A percentile compares a stretch with the other conserved stretches of the same genome.
Evolutionary conservation across 495 filamentous ascomycete genomes (phyloP).

Genomic region (Aspergillus biplanus): DNA sequence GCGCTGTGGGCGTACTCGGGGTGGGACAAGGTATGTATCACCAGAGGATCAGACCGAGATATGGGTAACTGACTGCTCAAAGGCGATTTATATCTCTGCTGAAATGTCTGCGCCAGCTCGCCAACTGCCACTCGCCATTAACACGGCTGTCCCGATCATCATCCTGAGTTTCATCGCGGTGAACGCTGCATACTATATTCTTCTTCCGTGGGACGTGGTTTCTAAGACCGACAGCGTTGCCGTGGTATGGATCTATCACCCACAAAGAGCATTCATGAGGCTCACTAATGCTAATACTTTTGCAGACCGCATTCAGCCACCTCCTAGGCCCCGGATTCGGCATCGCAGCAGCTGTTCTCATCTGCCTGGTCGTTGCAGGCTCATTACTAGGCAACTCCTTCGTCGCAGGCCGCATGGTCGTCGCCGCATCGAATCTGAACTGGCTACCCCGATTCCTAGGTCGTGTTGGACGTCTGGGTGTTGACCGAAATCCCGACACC

Average conservation of each 20-base stretch:
- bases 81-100: conserved; percentile 28
- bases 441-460: conserved; percentile 26
- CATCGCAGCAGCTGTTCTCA: conserved; percentile 19
- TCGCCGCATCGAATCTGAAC: conserved; percentile 25
- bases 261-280: too few relatives aligned
- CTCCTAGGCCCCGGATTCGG: conserved; percentile 22
- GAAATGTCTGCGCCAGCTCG: conserved; percentile 26
- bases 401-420: conserved; percentile 27
- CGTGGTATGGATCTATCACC: conserved; percentile 15
- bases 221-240: conserved; percentile 29
- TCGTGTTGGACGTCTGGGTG: conserved; percentile 18
- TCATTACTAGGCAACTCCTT: conserved; percentile 28
- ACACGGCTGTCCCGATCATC: conserved; percentile 26
- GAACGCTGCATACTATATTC: conserved; percentile 27
- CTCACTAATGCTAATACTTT: neutral
- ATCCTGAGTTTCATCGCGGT: conserved; percentile 25
- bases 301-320: conserved; percentile 24
- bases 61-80: neutral
- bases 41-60: neutral
- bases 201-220: conserved; percentile 26
- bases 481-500: neutral
- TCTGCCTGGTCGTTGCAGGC: conserved; percentile 28
- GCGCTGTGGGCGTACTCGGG: conserved; percentile 30
- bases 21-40: conserved; percentile 26
- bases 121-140: conserved; percentile 28